Evolutionary conservation across 192 early-diverging fungal genomes (phyloP), one percentile per base, ranked within the genome.

Genomic region (Coemansia sp.): DNA sequence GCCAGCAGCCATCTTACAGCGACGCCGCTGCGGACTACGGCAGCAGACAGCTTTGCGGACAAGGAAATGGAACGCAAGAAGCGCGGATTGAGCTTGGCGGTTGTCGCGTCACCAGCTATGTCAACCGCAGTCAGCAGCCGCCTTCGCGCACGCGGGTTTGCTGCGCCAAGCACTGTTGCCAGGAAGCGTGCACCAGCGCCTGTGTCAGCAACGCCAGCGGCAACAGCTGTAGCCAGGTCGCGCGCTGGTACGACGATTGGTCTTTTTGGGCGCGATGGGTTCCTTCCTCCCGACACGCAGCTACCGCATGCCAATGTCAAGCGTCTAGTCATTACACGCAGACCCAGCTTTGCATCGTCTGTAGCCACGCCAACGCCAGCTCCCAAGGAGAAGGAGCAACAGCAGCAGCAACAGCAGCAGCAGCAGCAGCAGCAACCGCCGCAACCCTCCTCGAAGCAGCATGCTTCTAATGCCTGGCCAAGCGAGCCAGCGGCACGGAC

Each of bases 71-170:
- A 78, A 68, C 16, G 74, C 46, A 92, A 93, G 80, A 91, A 93
- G 41, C 89, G 86, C 26, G 86, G 89, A 2, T 45, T 87, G n/a
- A 87, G 86, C 6, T 87, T 92, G 41, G 87, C 92, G 62, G 87
- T 89, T 62, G 89, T 91, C 43, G 76, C 91, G 46, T 89, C 90
- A 6, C 93, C 97, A 52, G 87, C 89, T 44, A 85, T 85, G 35
- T 79, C 86, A 0, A 83, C 87, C 26, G 77, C 87, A 0, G 85
- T 87, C 39, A 51, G 67, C 66, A 75, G 63, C 36, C 61, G 87
- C 34, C 87, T 95, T 53, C 91, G 91, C 62, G 68, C 91, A 21
- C 88, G 92, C n/a, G 92, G 93, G 0, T 91, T 91, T 68, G 85
- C 82, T 1, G 81, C 85, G 6, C 66, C 87, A 0, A 71, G 68